Percentiles rank a stretch among this genome's conserved stretches.
Conservation (phyloP, 345 rosid genomes). For the Acer negundo region DNA sequence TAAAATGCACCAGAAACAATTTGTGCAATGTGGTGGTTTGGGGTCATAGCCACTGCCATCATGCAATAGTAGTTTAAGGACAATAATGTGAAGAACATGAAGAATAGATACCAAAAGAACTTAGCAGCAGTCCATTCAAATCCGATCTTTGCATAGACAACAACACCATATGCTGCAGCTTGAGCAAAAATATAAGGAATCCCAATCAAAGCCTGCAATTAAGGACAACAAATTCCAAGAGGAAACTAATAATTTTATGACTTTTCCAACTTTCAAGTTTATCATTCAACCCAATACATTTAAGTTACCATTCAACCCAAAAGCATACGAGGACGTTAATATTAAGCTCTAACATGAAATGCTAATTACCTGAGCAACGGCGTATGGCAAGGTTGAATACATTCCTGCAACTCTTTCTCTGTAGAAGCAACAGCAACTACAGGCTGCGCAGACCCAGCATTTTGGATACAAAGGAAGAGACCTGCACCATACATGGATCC, state of each 20-base stretch:
- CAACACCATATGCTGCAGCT: constrained; percentile 27
- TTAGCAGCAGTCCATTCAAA: constrained; percentile 41
- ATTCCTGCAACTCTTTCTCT: no score
- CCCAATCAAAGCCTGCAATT: constrained; percentile 40
- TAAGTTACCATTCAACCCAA: constrained; percentile 36
- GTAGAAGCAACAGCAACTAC: no score
- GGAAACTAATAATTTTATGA: neutral
- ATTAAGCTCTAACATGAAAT: no score
- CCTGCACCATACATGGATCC: no score
- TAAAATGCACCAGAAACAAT: constrained; percentile 40
- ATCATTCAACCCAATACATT: constrained; percentile 45
- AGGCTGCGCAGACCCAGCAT: no score
- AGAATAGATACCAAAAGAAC: constrained; percentile 51
- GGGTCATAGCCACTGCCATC: constrained; percentile 47
- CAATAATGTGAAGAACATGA: constrained; percentile 45
- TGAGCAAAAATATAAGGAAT: constrained; percentile 42
- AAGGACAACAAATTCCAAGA: neutral
- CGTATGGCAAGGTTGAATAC: no score
- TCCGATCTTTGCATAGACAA: constrained; percentile 49
- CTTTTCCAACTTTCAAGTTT: no score
- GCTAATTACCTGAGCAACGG: no score
- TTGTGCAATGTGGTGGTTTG: constrained; percentile 41
- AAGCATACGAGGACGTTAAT: neutral
- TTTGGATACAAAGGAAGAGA: no score
- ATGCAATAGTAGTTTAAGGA: constrained; percentile 56